Evolutionary conservation across 2,329 filamentous ascomycete species (phyloP).

Genomic region (Alternaria gaisen): DNA sequence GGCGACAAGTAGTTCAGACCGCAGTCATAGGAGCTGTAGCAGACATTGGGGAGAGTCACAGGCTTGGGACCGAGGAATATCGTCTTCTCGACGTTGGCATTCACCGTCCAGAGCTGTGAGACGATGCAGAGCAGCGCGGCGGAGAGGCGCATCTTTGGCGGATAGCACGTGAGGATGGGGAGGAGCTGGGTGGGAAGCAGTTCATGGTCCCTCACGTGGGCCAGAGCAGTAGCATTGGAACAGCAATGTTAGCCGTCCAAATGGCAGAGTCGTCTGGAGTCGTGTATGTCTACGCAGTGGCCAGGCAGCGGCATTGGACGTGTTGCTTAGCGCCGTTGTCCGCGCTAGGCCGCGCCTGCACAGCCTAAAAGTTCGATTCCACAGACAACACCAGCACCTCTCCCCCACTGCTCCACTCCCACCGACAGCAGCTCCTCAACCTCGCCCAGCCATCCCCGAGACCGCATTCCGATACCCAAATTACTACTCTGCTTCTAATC

Average conservation of each 20-base stretch:
- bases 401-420: conserved; percentile 26
- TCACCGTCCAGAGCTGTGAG: conserved; percentile 46
- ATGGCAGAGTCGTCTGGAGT: background rate
- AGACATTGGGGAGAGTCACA: conserved; percentile 64
- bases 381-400: conserved; percentile 32
- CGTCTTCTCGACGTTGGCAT: conserved; percentile 87
- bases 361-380: conserved; percentile 25
- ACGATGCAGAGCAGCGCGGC: conserved; percentile 42
- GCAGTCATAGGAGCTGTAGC: conserved; percentile 67
- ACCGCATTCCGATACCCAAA: conserved; percentile 43
- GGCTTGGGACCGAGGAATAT: conserved; percentile 80
- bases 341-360: conserved; percentile 14
- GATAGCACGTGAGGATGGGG: conserved; percentile 13
- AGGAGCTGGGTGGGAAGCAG: background rate
- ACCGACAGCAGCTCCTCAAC: conserved; percentile 31
- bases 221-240: conserved; percentile 19
- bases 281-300: background rate
- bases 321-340: conserved; percentile 18
- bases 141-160: conserved; percentile 47
- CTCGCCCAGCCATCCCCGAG: conserved; percentile 27
- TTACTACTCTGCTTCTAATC: conserved; percentile 35
- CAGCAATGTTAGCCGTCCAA: background rate
- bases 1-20: conserved; percentile 72
- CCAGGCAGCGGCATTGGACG: conserved; percentile 19
- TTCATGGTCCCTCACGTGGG: conserved; percentile 24